Conservation (phyloP, 139 green algal genomes). For the Haematococcus lacustris region DNA sequence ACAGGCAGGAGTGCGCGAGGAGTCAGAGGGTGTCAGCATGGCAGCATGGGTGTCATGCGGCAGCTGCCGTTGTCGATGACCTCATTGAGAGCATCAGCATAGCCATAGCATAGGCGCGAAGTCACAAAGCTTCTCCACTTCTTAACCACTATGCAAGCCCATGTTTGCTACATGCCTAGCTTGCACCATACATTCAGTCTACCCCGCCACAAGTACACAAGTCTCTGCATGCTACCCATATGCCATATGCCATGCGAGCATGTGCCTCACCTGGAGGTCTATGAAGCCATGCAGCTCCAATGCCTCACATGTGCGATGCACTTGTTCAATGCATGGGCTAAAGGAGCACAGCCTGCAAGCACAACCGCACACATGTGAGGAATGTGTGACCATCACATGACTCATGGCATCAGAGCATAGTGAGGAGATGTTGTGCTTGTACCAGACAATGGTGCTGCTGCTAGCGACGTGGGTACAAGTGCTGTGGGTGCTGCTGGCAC, state of each 20-base stretch:
- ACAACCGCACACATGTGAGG: neutral
- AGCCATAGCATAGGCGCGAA: neutral
- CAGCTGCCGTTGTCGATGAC: too few species aligned
- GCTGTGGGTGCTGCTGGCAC: neutral
- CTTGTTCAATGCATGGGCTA: slow-evolving; percentile 98
- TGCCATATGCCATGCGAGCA: neutral
- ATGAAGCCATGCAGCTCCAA: slow-evolving; percentile 59
- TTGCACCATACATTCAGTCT: neutral
- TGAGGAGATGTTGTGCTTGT: neutral
- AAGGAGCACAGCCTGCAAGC: slow-evolving; percentile 76
- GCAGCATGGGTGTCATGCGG: too few species aligned
- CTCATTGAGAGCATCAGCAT: neutral
- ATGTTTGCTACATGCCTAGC: neutral
- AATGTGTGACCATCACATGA: neutral
- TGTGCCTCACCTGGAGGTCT: slow-evolving; percentile 30
- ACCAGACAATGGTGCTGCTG: neutral
- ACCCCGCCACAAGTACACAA: neutral
- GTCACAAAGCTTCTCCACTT: neutral
- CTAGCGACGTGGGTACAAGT: neutral
- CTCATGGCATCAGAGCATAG: neutral
- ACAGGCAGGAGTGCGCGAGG: too few species aligned
- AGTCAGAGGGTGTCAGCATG: too few species aligned
- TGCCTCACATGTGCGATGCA: slow-evolving; percentile 74
- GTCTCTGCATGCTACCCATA: neutral
- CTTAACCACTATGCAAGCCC: neutral